phyloP scores from a whole-genome alignment of 2,329 filamentous ascomycete genomes.

The Sclerotinia sclerotiorum region DNA sequence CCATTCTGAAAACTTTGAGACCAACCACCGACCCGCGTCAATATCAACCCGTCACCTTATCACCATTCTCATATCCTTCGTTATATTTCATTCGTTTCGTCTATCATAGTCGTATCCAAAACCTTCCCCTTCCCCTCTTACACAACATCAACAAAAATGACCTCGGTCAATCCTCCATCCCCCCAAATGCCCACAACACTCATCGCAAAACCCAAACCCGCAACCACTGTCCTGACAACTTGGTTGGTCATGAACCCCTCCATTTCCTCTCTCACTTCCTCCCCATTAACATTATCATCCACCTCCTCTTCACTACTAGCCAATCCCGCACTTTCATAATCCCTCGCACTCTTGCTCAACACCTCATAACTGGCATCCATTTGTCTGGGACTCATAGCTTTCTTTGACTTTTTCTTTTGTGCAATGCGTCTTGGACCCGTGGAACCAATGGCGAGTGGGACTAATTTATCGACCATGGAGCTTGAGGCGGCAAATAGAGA shows the following conservation, averaged over 20 bases:
- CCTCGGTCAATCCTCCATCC: slow-evolving; percentile 49
- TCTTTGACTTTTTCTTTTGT: slow-evolving; percentile 34
- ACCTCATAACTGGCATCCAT: slow-evolving; percentile 75
- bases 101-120: neutral
- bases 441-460: slow-evolving; percentile 25
- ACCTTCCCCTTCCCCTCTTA: neutral
- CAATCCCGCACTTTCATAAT: slow-evolving; percentile 51
- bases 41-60: neutral
- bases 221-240: slow-evolving; percentile 53
- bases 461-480: slow-evolving; percentile 44
- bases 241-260: slow-evolving; percentile 56
- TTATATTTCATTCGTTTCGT: neutral
- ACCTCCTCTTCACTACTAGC: slow-evolving; percentile 50
- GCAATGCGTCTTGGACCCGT: slow-evolving; percentile 15
- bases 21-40: neutral
- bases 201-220: slow-evolving; percentile 59
- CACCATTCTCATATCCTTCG: slow-evolving; percentile 6
- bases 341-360: slow-evolving; percentile 46
- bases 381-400: slow-evolving; percentile 26
- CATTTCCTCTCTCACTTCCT: slow-evolving; percentile 59
- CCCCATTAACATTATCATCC: slow-evolving; percentile 53
- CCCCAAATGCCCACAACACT: slow-evolving; percentile 67
- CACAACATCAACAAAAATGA: slow-evolving; percentile 32
- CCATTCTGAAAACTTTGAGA: neutral
- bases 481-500: slow-evolving; percentile 62